Evolutionary conservation across 805 yeast species (phyloP), one percentile per base, ranked within the genome.

Genomic region (Scheffersomyces stipitis): DNA sequence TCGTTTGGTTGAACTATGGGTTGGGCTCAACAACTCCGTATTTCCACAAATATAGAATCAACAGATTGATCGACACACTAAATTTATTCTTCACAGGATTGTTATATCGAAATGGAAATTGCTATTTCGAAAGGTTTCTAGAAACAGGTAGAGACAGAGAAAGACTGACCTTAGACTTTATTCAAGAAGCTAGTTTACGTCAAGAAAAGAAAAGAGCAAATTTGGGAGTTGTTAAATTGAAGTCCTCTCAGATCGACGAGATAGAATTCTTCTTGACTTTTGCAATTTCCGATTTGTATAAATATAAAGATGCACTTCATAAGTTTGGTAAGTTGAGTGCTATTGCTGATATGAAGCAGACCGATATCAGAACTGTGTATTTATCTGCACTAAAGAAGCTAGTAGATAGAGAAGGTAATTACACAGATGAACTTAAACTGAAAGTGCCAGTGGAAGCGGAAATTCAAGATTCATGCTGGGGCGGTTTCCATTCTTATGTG

Each of bases 191-290:
- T 14, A 51, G 38, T 18, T 42, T 42, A 12, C 34, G 37, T 16
- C 54, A 50, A 30, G 60, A 58, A 41, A 31, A 34, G 33, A 33
- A 47, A 36, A 45, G 47, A 45, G 26, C 31, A 45, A 36, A 48
- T 40, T 39, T 46, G 38, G 58, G 66, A 29, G 54, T 64, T 37
- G 48, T 62, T 12, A 48, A 38, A 40, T 36, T 58, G 31, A 43
- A 56, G 1, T 36, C 34, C 4, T 33, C 34, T 10, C 54, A 62
- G 31, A 51, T 66, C 5, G 47, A 46, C 10, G 80, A 68, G 34
- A 71, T 75, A 36, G 73, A 68, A 32, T 64, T 66, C 23, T 80
- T 80, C 44, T 44, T 78, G 20, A 64, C 63, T 26, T 78, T 64
- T 41, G 70, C 82, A 0, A 37, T 56, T 15, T 56, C 60, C 7